Percentiles rank a stretch among this genome's conserved stretches.
phyloP scores from a whole-genome alignment of 2,329 filamentous ascomycete genomes.

The Diaporthe vexans region DNA sequence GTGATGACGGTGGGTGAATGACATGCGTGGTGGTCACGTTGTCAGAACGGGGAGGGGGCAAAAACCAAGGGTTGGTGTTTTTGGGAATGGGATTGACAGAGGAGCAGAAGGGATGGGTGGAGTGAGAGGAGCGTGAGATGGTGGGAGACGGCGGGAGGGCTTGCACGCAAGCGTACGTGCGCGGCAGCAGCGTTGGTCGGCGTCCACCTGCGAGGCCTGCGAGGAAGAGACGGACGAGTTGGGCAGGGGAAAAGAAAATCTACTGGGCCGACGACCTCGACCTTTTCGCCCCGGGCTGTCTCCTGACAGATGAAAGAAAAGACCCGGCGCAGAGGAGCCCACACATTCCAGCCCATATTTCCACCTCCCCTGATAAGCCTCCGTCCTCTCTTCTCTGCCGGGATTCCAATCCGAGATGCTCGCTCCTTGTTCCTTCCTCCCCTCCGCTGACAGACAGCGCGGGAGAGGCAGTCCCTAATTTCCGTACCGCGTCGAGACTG shows the following conservation, averaged over 20 bases:
- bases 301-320: conserved; percentile 20
- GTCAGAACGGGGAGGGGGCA: conserved; percentile 8
- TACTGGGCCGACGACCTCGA: neutral
- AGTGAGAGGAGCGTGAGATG: conserved; percentile 6
- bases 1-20: neutral
- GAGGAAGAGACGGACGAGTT: conserved; percentile 9
- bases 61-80: conserved; percentile 6
- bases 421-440: conserved; percentile 1
- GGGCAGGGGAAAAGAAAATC: neutral
- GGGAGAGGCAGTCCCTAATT: neutral
- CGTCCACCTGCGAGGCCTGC: conserved; percentile 10
- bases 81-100: conserved; percentile 13
- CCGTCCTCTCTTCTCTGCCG: conserved; percentile 10
- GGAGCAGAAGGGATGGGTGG: conserved; percentile 7
- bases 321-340: neutral
- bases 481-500: too few species aligned
- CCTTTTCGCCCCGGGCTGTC: conserved; percentile 4
- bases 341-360: conserved; percentile 32
- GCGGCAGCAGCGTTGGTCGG: conserved; percentile 13
- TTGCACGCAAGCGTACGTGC: conserved; percentile 9
- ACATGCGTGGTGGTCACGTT: conserved; percentile 18
- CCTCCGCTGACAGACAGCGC: neutral
- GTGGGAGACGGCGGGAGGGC: conserved; percentile 8
- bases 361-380: conserved; percentile 21
- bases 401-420: conserved; percentile 18